A percentile compares a stretch with the other conserved stretches of the same genome.
Conservation (phyloP, 768 basidiomycete genomes). For the Lactarius evosmus region DNA sequence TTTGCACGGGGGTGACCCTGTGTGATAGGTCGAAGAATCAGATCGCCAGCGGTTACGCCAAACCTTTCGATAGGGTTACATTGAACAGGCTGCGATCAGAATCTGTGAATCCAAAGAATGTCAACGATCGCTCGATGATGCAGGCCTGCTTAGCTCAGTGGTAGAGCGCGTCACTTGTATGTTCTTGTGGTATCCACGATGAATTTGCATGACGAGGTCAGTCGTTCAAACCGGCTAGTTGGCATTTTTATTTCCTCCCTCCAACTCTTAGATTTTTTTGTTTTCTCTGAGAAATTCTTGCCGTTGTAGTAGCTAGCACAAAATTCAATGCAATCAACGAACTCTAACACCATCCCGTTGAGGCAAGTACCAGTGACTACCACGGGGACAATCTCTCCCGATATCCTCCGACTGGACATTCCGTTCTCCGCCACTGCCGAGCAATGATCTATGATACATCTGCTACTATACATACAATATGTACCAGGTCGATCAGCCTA, state of each 20-base stretch:
- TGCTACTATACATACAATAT: conserved; percentile 6
- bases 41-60: too few species aligned
- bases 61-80: too few species aligned
- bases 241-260: conserved; percentile 14
- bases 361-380: not conserved
- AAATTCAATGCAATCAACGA: too few species aligned
- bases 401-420: not conserved
- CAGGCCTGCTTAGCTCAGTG: conserved; percentile 33
- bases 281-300: not conserved
- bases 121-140: too few species aligned
- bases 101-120: too few species aligned
- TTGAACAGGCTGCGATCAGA: too few species aligned
- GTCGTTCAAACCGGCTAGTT: conserved; percentile 29
- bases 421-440: not conserved
- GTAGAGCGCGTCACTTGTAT: conserved; percentile 34
- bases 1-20: too few species aligned
- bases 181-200: not conserved
- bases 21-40: too few species aligned
- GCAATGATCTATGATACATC: conserved; percentile 6
- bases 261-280: not conserved
- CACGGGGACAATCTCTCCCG: not conserved
- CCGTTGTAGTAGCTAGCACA: too few species aligned
- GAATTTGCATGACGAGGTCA: conserved; percentile 25
- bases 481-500: not conserved
- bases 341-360: too few species aligned